Evolutionary conservation across 2,329 filamentous ascomycete species (phyloP), one percentile per base, ranked within the genome.

Genomic region (Mycocentrospora acerina): DNA sequence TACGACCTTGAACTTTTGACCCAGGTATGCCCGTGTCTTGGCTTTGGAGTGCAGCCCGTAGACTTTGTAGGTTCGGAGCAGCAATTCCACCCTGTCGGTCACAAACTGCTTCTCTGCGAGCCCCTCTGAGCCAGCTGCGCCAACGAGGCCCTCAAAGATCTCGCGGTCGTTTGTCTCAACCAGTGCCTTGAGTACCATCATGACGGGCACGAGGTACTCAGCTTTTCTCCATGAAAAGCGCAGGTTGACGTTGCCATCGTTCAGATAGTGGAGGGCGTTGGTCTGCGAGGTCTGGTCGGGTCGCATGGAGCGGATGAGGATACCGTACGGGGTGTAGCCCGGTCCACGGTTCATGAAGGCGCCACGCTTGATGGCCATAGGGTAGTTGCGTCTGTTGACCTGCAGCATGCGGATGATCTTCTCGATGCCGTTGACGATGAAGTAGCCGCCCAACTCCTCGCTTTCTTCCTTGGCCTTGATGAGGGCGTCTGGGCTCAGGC

Each of bases 261-360:
- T 89, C 40, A 98, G 80, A 68, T 97, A 98, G 71, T 98, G 93
- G 32, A 98, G 78, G 24, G 95, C 90, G 60, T 97, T 98, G 25
- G 91, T 97, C 69, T 97, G 91, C 19, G 90, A 96, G 7, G 91
- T 96, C 71, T 98, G 90, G 69, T 98, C 93, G n/a, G 90, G 90
- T 42, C 93, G 83, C 38, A 96, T 90, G 3, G 86, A 94, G 70
- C 93, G 85, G 53, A 96, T 83, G 59, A 95, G 88, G 41, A 97
- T 86, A 76, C 90, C 93, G 60, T 82, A 93, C 42, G 87, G 85
- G 9, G 90, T 94, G 71, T 96, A 98, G 46, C 87, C 80, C 14
- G 84, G 77, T 25, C 93, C 93, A 72, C 93, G 84, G 59, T 88
- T 90, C 49, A 81, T 79, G 72, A 97, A 98, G 53, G 90, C 95